These are phyloP conservation scores for Geotrichum armillariae DNA, from an alignment of 1,139 yeast species.

Conservation along the genomic window DNA sequence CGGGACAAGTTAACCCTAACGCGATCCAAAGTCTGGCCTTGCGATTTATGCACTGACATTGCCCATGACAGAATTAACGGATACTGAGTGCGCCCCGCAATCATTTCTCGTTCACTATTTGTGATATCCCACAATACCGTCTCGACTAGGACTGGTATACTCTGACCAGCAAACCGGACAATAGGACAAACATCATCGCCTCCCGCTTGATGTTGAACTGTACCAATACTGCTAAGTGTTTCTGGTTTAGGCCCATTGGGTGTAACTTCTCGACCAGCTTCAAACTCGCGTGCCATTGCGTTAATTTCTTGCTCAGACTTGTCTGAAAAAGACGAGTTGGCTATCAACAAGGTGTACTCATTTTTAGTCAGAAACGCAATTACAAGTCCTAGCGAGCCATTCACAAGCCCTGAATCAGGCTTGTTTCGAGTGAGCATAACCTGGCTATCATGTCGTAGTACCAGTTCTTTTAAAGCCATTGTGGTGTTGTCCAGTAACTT, in stretches of 20 bases:
- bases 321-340: background rate
- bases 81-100: slow-evolving; percentile 53
- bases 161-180: slow-evolving; percentile 10
- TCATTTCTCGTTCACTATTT: slow-evolving; percentile 24
- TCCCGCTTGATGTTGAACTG: slow-evolving; percentile 1
- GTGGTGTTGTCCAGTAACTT: slow-evolving; percentile 45
- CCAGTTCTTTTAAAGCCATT: slow-evolving; percentile 49
- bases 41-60: slow-evolving; percentile 85
- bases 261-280: slow-evolving; percentile 5
- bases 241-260: slow-evolving; percentile 7
- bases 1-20: slow-evolving; percentile 71
- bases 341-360: slow-evolving; percentile 3
- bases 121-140: slow-evolving; percentile 12
- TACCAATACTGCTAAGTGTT: slow-evolving; percentile 10
- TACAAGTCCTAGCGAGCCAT: slow-evolving; percentile 58
- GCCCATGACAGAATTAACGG: slow-evolving; percentile 89
- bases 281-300: slow-evolving; percentile 6
- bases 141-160: background rate
- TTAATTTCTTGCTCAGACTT: background rate
- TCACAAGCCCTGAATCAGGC: slow-evolving; percentile 47
- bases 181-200: slow-evolving; percentile 11
- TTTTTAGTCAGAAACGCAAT: slow-evolving; percentile 40
- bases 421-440: slow-evolving; percentile 57
- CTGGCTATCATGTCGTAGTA: slow-evolving; percentile 59
- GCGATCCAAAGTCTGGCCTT: slow-evolving; percentile 82